Percentiles rank a stretch among this genome's conserved stretches.
Conservation (phyloP, 441 rosid genomes). For the Geranium incanum region DNA sequence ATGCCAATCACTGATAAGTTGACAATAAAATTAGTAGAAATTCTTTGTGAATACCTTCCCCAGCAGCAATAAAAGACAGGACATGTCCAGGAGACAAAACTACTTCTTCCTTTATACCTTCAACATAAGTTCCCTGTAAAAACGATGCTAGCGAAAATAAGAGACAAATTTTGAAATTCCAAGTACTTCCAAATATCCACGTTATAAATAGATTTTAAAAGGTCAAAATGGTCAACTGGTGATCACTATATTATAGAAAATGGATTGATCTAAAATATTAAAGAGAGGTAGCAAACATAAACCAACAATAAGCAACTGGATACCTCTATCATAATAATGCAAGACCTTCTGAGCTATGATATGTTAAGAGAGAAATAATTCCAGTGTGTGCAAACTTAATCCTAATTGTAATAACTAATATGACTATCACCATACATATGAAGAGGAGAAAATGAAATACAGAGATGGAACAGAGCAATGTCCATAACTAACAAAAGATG, state of each 20-base stretch:
- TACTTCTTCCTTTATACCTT: conserved; percentile 98
- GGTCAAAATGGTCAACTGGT: neutral
- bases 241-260: neutral
- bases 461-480: too few relatives aligned
- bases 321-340: neutral
- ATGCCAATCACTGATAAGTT: neutral
- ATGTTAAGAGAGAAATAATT: neutral
- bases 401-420: too few relatives aligned
- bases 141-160: conserved; percentile 9
- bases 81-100: conserved; percentile 99
- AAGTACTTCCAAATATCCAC: neutral
- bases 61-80: conserved; percentile 96
- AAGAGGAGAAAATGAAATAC: too few relatives aligned
- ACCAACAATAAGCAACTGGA: neutral
- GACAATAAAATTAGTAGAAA: neutral
- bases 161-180: conserved; percentile 2
- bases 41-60: conserved; percentile 61
- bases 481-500: neutral
- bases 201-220: neutral
- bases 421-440: too few relatives aligned
- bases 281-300: neutral
- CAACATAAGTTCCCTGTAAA: conserved; percentile 95
- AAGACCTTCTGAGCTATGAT: neutral
- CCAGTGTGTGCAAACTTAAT: too few relatives aligned
- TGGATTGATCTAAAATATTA: neutral